phyloP scores from a whole-genome alignment of 1,284 basidiomycete species.

The Wallemia hederae region DNA sequence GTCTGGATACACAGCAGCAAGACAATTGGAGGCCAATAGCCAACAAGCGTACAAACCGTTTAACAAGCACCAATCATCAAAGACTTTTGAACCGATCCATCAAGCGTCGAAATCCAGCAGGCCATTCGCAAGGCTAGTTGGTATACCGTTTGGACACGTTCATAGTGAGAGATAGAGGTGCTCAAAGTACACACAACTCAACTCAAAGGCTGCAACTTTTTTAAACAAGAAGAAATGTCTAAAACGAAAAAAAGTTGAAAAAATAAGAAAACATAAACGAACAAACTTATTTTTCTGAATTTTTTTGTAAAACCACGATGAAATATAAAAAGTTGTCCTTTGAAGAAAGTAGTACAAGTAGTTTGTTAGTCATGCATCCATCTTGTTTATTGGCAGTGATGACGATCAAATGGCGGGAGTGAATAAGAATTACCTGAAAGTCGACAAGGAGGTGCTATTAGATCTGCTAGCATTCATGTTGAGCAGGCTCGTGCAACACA shows the following conservation, averaged over 20 bases:
- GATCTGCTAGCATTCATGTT: constrained; percentile 59
- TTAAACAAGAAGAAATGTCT: background rate
- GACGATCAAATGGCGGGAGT: background rate
- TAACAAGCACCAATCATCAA: background rate
- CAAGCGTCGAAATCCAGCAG: background rate
- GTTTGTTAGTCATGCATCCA: background rate
- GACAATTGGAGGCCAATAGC: background rate
- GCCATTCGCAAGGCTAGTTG: background rate
- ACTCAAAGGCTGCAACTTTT: background rate
- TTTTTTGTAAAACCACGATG: too few species aligned
- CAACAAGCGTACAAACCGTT: background rate
- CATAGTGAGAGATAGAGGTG: background rate
- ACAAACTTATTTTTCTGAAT: too few species aligned
- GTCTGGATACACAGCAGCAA: background rate
- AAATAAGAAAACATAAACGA: too few species aligned
- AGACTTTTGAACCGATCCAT: background rate
- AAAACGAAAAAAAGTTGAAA: too few species aligned
- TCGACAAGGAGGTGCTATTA: background rate
- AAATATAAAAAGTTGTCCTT: too few species aligned
- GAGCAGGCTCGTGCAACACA: constrained; percentile 62
- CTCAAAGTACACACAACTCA: too few species aligned
- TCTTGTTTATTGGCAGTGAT: background rate
- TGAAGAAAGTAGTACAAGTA: too few species aligned
- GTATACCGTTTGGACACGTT: background rate
- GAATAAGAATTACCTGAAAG: background rate